phyloP scores from a whole-genome alignment of 176 grass and related monocot genomes.

The Raddia distichophylla region DNA sequence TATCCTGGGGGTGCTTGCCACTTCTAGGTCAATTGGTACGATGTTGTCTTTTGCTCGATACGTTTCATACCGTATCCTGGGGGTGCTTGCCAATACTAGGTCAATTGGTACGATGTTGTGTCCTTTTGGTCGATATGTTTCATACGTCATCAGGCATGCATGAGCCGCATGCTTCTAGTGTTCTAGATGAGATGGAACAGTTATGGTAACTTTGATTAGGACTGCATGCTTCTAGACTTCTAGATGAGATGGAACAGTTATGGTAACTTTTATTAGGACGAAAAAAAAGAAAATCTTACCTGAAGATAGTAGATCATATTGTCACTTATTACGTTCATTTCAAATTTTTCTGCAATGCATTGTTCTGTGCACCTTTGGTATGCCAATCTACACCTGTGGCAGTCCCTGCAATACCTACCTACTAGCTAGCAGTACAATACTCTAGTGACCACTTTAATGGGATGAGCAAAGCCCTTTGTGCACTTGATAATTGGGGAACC shows the following conservation, averaged over 20 bases:
- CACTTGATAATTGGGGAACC: not conserved
- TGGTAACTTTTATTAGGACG: not conserved
- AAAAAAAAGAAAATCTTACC: not conserved
- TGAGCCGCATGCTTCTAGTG: not conserved
- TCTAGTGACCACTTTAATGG: not conserved
- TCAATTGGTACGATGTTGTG: constrained; percentile 67
- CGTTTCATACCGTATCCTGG: constrained; percentile 54
- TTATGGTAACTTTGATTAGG: not conserved
- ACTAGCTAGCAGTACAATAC: not conserved
- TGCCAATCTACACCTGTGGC: not conserved
- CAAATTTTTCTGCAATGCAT: not conserved
- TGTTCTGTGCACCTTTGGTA: not conserved
- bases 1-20: constrained; percentile 73
- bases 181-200: constrained; percentile 3
- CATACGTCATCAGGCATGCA: not conserved
- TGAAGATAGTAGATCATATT: not conserved
- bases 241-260: not conserved
- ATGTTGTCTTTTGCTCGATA: constrained; percentile 14
- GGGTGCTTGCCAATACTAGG: constrained; percentile 81
- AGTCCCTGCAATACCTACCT: not conserved
- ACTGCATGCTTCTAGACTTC: no score
- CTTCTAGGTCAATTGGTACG: constrained; percentile 88
- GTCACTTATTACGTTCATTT: not conserved
- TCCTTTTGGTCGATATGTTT: constrained; percentile 27
- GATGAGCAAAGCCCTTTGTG: not conserved